Evolutionary conservation across 2,329 filamentous ascomycete genomes (phyloP), one percentile per base, ranked within the genome.

Genomic region (Penicillium nordicum): DNA sequence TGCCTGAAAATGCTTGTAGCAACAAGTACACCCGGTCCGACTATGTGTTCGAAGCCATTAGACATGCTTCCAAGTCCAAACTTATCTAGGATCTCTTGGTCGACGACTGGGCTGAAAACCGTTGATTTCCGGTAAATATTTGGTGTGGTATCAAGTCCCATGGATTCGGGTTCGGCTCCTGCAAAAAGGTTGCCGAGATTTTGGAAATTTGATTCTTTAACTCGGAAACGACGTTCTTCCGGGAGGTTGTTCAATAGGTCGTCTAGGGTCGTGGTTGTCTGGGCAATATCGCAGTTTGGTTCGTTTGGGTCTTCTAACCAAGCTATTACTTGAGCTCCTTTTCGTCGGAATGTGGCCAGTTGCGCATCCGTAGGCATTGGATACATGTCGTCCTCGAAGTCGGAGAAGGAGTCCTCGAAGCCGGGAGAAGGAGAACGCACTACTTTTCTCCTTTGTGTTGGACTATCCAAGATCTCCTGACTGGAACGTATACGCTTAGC

Each of bases 301-400:
- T 11, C 44, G 14, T 48, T 41, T 6, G 51, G 44, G 9, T 49
- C 16, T 18, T 30, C 44, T 34, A 53, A 9, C 51, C 51, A 53
- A 14, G 16, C 21, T 16, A 29, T 5, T 18, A 34, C 12, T 53
- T 29, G 29, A 53, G 51, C 51, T 42, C 51, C 51, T 18, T 9
- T 34, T 14, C 1, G 1, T 43, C 18, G 29, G 21, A 18, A 50
- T 10, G 1, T 4, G 6, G n/a, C 6, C n/a, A 42, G 1, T 30
- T 5, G 2, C 7, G 1, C 4, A 2, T 8, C 12, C 4, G 8
- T 12, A 36, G 30, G 45, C 7, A 1, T 8, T 9, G 5, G 23
- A 2, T 3, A 21, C 21, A 21, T 2, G 21, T 21, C 21, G 21
- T 21, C 1, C 21, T 21, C 21, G 21, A 21, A 21, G 2, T 21